Conservation (phyloP, 139 green algal genomes). For the Picocystis salinarum region DNA sequence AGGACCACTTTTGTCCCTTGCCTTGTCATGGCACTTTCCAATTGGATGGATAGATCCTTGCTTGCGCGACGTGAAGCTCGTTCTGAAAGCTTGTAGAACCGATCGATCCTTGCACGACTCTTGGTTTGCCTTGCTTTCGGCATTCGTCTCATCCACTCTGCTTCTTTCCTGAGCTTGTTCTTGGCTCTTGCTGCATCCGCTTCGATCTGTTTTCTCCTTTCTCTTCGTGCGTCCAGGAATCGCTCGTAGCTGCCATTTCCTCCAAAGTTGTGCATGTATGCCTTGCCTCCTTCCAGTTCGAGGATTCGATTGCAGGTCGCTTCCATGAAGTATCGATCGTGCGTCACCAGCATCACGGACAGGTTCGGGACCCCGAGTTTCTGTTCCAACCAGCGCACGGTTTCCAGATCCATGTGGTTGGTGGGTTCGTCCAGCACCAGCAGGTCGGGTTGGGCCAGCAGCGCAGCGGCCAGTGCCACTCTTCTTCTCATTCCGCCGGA, state of each 20-base stretch:
- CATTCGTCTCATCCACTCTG: conserved; percentile 59
- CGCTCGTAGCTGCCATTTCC: conserved; percentile 25
- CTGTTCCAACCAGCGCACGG: conserved; percentile 45
- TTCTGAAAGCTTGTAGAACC: conserved; percentile 36
- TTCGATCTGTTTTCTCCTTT: conserved; percentile 27
- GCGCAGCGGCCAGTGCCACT: conserved; percentile 41
- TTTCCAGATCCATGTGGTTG: conserved; percentile 32
- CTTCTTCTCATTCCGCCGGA: conserved; percentile 43
- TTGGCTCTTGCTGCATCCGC: conserved; percentile 30
- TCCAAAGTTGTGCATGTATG: conserved; percentile 35
- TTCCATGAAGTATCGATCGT: conserved; percentile 60
- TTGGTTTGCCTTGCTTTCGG: conserved; percentile 40
- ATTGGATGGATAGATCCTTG: background rate
- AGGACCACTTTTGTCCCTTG: conserved; percentile 12
- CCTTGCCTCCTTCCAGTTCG: conserved; percentile 42
- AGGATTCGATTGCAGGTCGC: conserved; percentile 37
- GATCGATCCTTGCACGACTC: conserved; percentile 21
- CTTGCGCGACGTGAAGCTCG: conserved; percentile 14
- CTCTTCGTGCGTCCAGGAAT: conserved; percentile 30
- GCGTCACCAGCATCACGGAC: conserved; percentile 51
- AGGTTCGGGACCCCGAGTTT: conserved; percentile 20
- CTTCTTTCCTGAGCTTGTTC: conserved; percentile 39
- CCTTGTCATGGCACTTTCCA: conserved; percentile 4
- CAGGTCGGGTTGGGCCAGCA: conserved; percentile 53
- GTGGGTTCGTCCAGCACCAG: conserved; percentile 65